These are phyloP conservation scores for Penicillium sp. DNA, from an alignment of 2,329 filamentous ascomycete genomes.

Conservation along the genomic window DNA sequence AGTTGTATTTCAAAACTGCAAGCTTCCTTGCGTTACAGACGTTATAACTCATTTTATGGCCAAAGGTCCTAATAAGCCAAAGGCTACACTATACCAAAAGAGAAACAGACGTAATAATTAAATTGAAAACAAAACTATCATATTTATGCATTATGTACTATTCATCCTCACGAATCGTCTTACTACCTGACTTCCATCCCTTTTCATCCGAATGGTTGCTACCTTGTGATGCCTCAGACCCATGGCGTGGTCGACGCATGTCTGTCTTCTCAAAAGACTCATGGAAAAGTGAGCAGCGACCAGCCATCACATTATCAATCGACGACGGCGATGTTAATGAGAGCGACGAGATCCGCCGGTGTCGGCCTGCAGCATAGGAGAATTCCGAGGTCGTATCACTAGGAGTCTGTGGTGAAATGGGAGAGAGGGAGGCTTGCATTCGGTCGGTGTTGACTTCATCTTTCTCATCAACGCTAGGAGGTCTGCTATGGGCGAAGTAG, in stretches of 20 bases:
- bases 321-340: neutral
- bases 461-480: neutral
- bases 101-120: neutral
- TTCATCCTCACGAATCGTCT: slow-evolving; percentile 2
- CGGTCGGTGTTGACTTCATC: neutral
- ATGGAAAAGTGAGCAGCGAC: slow-evolving; percentile 1
- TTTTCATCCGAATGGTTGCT: neutral
- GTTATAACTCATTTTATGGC: too few species aligned
- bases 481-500: neutral
- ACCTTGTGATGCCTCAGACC: neutral
- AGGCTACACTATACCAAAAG: too few species aligned
- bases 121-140: neutral
- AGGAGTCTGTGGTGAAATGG: slow-evolving; percentile 1
- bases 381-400: neutral
- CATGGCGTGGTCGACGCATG: neutral
- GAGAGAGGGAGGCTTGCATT: neutral
- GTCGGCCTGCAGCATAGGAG: neutral
- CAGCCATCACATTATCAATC: slow-evolving; percentile 2
- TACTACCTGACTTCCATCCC: neutral
- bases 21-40: too few species aligned
- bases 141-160: neutral
- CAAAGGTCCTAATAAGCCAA: too few species aligned
- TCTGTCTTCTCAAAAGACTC: neutral
- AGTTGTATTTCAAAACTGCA: too few species aligned
- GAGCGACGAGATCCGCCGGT: neutral